Evolutionary conservation across 1,284 basidiomycete genomes (phyloP).

Genomic region (Fomitopsis betulina): DNA sequence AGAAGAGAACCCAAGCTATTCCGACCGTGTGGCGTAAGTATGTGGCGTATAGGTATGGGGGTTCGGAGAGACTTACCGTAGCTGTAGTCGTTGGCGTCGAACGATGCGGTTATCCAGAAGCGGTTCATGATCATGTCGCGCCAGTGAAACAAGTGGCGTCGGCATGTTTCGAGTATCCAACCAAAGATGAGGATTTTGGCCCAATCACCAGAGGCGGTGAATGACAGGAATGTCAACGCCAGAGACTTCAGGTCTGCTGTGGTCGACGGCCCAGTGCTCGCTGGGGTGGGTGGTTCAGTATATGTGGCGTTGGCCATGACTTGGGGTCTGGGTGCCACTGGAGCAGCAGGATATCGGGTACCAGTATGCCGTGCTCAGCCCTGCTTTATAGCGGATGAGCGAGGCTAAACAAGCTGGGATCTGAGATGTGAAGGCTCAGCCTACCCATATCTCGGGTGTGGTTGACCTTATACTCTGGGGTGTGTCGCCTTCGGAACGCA

Average conservation of each 20-base stretch:
- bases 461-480: no score
- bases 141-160: slow-evolving; percentile 7
- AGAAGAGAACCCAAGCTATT: slow-evolving; percentile 25
- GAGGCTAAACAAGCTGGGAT: no score
- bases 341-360: no score
- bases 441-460: no score
- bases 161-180: slow-evolving; percentile 14
- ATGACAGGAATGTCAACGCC: slow-evolving; percentile 10
- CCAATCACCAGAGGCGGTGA: slow-evolving; percentile 22
- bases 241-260: background rate
- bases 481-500: no score
- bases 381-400: no score
- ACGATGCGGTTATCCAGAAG: slow-evolving; percentile 18
- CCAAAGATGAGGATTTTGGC: slow-evolving; percentile 26
- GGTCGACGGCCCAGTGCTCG: no score
- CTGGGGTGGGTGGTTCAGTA: no score
- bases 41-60: background rate
- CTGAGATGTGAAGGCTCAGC: no score
- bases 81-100: slow-evolving; percentile 26
- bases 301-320: no score
- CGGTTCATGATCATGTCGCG: slow-evolving; percentile 10
- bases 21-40: slow-evolving; percentile 21
- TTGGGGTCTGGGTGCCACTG: no score
- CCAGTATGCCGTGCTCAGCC: no score
- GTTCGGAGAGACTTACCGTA: slow-evolving; percentile 14